phyloP scores from a whole-genome alignment of 495 filamentous ascomycete genomes.

The Filosporella fistucella region DNA sequence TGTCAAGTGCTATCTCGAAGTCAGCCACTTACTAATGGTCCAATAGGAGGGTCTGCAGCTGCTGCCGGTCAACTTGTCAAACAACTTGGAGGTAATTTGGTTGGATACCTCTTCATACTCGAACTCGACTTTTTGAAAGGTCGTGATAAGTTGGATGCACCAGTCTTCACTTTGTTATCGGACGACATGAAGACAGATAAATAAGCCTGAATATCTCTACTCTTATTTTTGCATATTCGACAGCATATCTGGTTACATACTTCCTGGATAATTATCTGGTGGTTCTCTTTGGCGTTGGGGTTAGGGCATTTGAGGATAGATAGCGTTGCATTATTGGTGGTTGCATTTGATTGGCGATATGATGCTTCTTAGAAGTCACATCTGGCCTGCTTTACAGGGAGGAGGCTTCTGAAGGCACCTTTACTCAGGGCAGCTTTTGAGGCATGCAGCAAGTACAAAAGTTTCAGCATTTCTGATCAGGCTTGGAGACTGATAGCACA shows the following conservation, averaged over 20 bases:
- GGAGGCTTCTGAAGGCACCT: too few relatives aligned
- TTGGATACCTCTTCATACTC: constrained; percentile 92
- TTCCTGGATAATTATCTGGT: neutral
- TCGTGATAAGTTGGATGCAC: constrained; percentile 76
- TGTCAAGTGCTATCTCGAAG: constrained; percentile 22
- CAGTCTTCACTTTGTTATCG: constrained; percentile 74
- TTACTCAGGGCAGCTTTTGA: too few relatives aligned
- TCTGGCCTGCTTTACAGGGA: too few relatives aligned
- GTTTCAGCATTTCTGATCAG: too few relatives aligned
- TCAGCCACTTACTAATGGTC: neutral
- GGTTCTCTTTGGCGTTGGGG: constrained; percentile 16
- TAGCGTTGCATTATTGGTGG: constrained; percentile 13
- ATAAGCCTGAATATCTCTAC: constrained; percentile 12
- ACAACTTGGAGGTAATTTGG: constrained; percentile 75
- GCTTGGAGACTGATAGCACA: too few relatives aligned
- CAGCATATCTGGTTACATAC: constrained; percentile 2
- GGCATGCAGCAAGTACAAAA: too few relatives aligned
- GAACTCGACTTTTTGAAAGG: constrained; percentile 95
- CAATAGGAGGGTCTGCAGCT: constrained; percentile 78
- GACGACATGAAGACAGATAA: constrained; percentile 18
- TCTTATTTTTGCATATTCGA: too few relatives aligned
- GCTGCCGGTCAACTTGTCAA: constrained; percentile 83
- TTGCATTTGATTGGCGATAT: too few relatives aligned
- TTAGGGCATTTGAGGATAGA: constrained; percentile 23
- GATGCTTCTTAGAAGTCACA: too few relatives aligned